These are phyloP conservation scores for Platanthera guangdongensis DNA, from an alignment of 106 monocot species.

Conservation along the genomic window DNA sequence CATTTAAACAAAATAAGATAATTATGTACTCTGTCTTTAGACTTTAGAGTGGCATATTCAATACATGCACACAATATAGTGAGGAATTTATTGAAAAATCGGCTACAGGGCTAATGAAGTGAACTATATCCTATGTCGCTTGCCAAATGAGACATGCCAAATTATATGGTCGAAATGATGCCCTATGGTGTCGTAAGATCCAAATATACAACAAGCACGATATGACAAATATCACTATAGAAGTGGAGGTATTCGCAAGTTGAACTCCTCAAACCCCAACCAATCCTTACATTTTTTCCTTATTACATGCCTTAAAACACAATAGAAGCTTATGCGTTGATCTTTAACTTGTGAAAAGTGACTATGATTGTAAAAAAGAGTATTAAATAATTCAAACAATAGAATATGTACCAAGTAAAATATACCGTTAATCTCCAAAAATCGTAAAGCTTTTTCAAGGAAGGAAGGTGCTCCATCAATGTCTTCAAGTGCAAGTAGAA, in stretches of 20 bases:
- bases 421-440: conserved; percentile 85
- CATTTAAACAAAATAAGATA: too few species aligned
- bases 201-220: background rate
- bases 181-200: background rate
- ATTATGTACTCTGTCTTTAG: too few species aligned
- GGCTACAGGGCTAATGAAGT: too few species aligned
- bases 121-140: too few species aligned
- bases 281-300: background rate
- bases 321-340: background rate
- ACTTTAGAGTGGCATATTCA: too few species aligned
- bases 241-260: background rate
- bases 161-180: background rate
- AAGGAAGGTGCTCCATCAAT: conserved; percentile 98
- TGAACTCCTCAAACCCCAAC: background rate
- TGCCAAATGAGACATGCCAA: too few species aligned
- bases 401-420: background rate
- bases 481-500: conserved; percentile 97
- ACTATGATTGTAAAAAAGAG: background rate
- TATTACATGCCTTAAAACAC: background rate
- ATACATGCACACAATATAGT: too few species aligned
- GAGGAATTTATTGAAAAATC: too few species aligned
- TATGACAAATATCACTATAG: background rate
- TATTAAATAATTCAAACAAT: background rate
- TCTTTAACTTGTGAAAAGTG: background rate
- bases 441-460: conserved; percentile 80